Evolutionary conservation across 306 rosid genomes (phyloP).

Genomic region (Hylodesmum podocarpum): DNA sequence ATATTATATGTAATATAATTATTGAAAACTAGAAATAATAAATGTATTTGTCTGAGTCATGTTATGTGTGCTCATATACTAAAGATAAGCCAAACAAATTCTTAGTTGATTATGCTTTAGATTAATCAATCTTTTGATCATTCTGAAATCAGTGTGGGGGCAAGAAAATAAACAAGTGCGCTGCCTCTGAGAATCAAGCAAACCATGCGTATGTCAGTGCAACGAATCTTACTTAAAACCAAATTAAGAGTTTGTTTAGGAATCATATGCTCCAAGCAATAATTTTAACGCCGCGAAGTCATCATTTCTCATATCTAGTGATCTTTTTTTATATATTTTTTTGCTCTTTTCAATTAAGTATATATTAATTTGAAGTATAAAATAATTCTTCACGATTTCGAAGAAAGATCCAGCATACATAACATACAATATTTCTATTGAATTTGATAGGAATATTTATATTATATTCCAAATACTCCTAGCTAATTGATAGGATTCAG

Average conservation of each 20-base stretch:
- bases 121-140: slow-evolving; percentile 21
- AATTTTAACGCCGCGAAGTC: slow-evolving; percentile 30
- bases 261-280: slow-evolving; percentile 39
- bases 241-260: slow-evolving; percentile 3
- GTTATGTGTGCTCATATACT: not conserved
- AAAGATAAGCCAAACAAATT: slow-evolving; percentile 9
- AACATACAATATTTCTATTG: not conserved
- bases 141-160: slow-evolving; percentile 25
- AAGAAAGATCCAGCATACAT: slow-evolving; percentile 3
- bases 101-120: not conserved
- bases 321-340: not conserved
- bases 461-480: not conserved
- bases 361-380: not conserved
- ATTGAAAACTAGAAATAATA: not conserved
- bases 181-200: slow-evolving; percentile 23
- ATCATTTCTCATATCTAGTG: slow-evolving; percentile 36
- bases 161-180: slow-evolving; percentile 26
- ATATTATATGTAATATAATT: not conserved
- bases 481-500: slow-evolving; percentile 20
- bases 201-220: slow-evolving; percentile 25
- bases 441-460: slow-evolving; percentile 1
- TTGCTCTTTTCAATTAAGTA: not conserved
- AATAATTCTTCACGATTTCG: slow-evolving; percentile 14
- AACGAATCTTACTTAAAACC: slow-evolving; percentile 30
- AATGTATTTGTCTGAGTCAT: not conserved